These are phyloP conservation scores for Mollisiaceae sp. DNA, from an alignment of 2,329 filamentous ascomycete genomes.

Conservation along the genomic window DNA sequence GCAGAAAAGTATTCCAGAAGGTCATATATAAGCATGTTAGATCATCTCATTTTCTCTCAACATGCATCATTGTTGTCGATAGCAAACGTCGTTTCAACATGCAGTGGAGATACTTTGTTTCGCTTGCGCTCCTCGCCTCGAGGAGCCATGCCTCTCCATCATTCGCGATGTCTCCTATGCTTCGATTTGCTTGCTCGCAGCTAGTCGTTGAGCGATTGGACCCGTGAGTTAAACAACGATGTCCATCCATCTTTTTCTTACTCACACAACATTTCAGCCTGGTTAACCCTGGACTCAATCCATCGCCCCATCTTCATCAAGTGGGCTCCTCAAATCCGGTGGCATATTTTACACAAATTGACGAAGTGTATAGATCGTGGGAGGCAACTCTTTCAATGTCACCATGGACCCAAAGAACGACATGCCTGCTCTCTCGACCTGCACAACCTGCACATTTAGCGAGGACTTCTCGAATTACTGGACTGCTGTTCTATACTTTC, in stretches of 20 bases:
- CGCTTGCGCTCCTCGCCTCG: not conserved
- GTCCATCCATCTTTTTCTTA: not conserved
- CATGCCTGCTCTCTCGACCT: conserved; percentile 39
- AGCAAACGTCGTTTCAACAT: not conserved
- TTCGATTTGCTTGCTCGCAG: conserved; percentile 31
- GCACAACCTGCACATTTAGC: conserved; percentile 44
- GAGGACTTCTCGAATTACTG: conserved; percentile 47
- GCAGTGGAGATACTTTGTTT: not conserved
- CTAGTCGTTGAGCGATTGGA: conserved; percentile 33
- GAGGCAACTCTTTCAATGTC: conserved; percentile 47
- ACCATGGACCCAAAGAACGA: conserved; percentile 44
- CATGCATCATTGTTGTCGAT: not conserved
- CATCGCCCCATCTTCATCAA: conserved; percentile 32
- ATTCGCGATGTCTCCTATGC: conserved; percentile 10
- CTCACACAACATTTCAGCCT: conserved; percentile 4
- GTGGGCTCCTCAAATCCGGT: conserved; percentile 22
- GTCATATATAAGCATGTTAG: not conserved
- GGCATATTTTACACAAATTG: not conserved
- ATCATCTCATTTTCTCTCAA: not conserved
- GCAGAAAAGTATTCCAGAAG: not conserved
- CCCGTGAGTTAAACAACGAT: conserved; percentile 19
- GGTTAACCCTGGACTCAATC: conserved; percentile 28
- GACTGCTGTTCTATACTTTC: conserved; percentile 43
- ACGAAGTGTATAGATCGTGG: conserved; percentile 14
- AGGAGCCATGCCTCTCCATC: not conserved